These are phyloP conservation scores for Beauveria brongniartii DNA, from an alignment of 2,329 filamentous ascomycete genomes.

Conservation along the genomic window DNA sequence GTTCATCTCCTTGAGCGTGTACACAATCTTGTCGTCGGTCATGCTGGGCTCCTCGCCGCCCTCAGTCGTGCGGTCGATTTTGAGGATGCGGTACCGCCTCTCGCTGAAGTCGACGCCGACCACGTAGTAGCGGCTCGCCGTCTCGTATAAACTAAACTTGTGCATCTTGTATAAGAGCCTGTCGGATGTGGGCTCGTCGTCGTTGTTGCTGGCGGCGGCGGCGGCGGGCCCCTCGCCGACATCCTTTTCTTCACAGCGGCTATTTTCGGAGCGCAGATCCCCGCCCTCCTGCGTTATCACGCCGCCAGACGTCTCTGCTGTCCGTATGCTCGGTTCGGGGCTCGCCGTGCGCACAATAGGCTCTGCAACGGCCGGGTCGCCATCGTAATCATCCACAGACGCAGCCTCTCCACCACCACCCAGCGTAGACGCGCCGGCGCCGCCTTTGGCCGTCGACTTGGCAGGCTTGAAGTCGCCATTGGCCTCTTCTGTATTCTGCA, in stretches of 20 bases:
- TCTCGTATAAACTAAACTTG: conserved; percentile 97
- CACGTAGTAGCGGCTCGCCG: conserved; percentile 85
- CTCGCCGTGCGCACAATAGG: conserved; percentile 50
- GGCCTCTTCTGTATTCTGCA: conserved; percentile 28
- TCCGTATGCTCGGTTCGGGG: conserved; percentile 33
- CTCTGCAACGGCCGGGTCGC: conserved; percentile 48
- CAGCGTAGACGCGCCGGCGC: conserved; percentile 49
- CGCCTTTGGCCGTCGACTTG: background rate
- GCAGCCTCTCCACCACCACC: conserved; percentile 47
- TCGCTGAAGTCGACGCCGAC: conserved; percentile 89
- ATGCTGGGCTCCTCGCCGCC: conserved; percentile 71
- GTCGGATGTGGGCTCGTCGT: conserved; percentile 26
- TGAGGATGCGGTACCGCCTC: conserved; percentile 80
- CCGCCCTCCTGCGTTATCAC: background rate
- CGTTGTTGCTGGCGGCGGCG: conserved; percentile 17
- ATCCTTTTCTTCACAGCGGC: background rate
- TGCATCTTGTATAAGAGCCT: conserved; percentile 64
- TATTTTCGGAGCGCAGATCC: conserved; percentile 1
- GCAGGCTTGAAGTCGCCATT: conserved; percentile 6
- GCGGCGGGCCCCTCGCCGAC: background rate
- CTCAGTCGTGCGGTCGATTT: conserved; percentile 85
- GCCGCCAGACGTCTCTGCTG: conserved; percentile 1
- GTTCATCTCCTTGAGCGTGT: conserved; percentile 86
- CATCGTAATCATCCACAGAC: conserved; percentile 43
- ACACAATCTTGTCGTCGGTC: conserved; percentile 90